Conservation (phyloP, 306 rosid genomes). For the Canavalia ensiformis region DNA sequence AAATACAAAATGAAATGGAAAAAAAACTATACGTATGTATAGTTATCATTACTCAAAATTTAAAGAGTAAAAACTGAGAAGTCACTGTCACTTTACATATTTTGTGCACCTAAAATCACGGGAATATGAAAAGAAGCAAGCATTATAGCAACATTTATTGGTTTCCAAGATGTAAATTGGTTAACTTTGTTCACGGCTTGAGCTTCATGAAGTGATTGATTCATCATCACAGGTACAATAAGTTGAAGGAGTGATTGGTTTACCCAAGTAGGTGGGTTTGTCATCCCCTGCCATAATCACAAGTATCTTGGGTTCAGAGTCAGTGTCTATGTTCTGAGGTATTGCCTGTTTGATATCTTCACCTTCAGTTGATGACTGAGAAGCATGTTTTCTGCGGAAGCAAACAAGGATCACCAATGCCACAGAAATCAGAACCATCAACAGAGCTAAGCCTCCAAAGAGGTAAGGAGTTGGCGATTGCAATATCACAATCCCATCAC, state of each 20-base stretch:
- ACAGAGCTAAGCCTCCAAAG: conserved; percentile 64
- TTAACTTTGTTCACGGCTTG: conserved; percentile 21
- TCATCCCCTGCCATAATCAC: conserved; percentile 52
- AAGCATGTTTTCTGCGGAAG: conserved; percentile 52
- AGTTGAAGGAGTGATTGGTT: conserved; percentile 34
- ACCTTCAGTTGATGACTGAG: conserved; percentile 17
- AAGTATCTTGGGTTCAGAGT: conserved; percentile 34
- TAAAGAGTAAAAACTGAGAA: neutral
- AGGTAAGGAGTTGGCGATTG: conserved; percentile 75
- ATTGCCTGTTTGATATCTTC: conserved; percentile 32
- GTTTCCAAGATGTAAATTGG: neutral
- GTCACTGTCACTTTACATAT: conserved; percentile 7
- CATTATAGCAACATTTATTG: conserved; percentile 6
- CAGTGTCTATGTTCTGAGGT: conserved; percentile 11
- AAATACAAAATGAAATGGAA: too few relatives aligned
- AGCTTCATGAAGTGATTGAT: neutral
- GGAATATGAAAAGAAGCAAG: neutral
- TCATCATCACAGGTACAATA: conserved; percentile 11
- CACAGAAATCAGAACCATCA: conserved; percentile 56
- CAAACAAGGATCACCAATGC: conserved; percentile 67
- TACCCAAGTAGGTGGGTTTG: conserved; percentile 43
- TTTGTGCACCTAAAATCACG: conserved; percentile 25
- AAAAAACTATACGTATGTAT: too few relatives aligned
- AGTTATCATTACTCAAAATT: too few relatives aligned
- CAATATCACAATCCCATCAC: conserved; percentile 46